phyloP scores from a whole-genome alignment of 768 basidiomycete species.

The Russula earlei region DNA sequence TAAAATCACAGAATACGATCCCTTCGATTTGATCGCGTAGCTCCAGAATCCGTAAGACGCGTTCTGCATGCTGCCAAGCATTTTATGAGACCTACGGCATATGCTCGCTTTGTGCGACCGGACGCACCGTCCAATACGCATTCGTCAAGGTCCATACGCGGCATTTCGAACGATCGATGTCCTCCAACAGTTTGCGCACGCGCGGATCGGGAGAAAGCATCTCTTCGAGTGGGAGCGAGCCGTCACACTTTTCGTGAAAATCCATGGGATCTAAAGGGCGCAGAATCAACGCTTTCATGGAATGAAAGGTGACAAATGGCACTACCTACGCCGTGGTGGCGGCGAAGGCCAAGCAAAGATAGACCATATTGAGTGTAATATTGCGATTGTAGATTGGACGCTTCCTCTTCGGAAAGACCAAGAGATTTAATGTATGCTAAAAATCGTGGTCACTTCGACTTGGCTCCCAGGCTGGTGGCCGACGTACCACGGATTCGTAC shows the following conservation, averaged over 20 bases:
- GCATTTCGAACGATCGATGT: constrained; percentile 67
- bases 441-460: not conserved
- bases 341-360: constrained; percentile 66
- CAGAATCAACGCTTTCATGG: not conserved
- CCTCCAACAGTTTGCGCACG: constrained; percentile 59
- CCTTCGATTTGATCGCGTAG: constrained; percentile 66
- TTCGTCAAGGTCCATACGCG: constrained; percentile 86
- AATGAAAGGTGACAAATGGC: not conserved
- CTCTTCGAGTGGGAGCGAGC: constrained; percentile 70
- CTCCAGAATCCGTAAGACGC: constrained; percentile 66
- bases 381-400: constrained; percentile 53
- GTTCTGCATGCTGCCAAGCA: constrained; percentile 57
- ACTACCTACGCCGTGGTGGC: constrained; percentile 67
- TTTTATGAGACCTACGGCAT: not conserved
- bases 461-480: not conserved
- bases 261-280: constrained; percentile 60
- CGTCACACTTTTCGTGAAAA: constrained; percentile 79
- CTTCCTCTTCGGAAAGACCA: constrained; percentile 59
- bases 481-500: constrained; percentile 61
- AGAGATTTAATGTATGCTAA: constrained; percentile 67
- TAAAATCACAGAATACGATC: constrained; percentile 73
- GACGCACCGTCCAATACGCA: constrained; percentile 60
- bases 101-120: not conserved
- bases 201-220: constrained; percentile 59
- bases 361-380: constrained; percentile 82